Base-by-base conservation (phyloP, 73 alveolate species). In the Paramecium tetraurelia region DNA sequence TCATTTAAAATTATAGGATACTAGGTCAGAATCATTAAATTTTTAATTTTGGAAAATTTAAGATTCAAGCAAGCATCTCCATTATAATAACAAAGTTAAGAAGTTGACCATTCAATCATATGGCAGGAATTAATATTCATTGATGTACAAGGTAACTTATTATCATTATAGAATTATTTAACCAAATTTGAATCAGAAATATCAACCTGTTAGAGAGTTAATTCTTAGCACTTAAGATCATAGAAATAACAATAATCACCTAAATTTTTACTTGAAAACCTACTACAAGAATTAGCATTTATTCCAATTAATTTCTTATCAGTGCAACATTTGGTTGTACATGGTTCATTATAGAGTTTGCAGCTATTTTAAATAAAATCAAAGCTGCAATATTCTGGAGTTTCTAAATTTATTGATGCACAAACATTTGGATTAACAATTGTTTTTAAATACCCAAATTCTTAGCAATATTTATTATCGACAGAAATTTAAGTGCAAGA, bases 341-440 rank as follows among this genome's bases (percentile, higher is more conserved):
- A 71, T 5, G 2, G 35, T 9, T 59, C 75, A 6, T 29, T 9
- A 77, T 12, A 18, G 3, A 43, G 4, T 77, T 77, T 10, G 41
- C 89, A 77, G 2, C 18, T 22, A 1, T 22, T 41, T 7, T 18
- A 70, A 14, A 7, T 4, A 59, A 31, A 5, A 16, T 77, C 27
- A 16, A 29, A 77, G 14, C 21, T 16, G 7, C 89, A 77, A 41
- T 77, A 77, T 3, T 59, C 89, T 16, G 41, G 43, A 12, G 8
- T 46, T 63, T 35, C 27, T 58, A 0, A 77, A 10, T 11, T 76
- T 11, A 77, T 43, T 77, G 89, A 57, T 16, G 89, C 50, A 71
- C 86, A 71, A 33, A 71, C 86, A 71, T 71, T 71, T 71, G 86
- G 58, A 71, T 71, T 71, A 18, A 71, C 14, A 11, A 21, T 71